Conservation (phyloP, 129 eudicot species). For the Heracleum sosnowskyi region DNA sequence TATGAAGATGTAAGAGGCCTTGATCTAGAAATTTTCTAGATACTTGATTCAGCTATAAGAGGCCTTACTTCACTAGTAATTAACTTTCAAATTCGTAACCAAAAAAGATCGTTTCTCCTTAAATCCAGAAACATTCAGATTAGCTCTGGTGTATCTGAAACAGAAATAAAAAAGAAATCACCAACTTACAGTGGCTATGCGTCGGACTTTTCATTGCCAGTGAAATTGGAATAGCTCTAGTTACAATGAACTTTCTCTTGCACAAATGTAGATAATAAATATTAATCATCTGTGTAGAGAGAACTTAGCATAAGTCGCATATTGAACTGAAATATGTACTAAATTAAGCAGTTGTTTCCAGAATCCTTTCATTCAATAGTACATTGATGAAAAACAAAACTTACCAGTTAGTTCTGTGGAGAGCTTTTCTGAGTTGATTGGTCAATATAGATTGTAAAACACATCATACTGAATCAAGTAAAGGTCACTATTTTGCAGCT, state of each 20-base stretch:
- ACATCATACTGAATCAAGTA: not conserved
- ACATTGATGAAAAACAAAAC: not conserved
- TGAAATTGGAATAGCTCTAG: conserved; percentile 11
- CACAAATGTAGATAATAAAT: not conserved
- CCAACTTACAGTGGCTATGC: conserved; percentile 53
- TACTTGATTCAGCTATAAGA: conserved; percentile 69
- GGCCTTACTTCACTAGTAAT: conserved; percentile 56
- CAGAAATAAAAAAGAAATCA: conserved; percentile 26
- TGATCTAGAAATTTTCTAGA: too few species aligned
- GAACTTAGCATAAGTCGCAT: not conserved
- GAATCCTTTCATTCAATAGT: not conserved
- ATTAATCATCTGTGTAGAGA: not conserved
- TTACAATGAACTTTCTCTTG: not conserved
- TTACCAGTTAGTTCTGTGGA: not conserved
- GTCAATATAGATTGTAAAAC: not conserved
- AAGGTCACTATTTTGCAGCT: too few species aligned
- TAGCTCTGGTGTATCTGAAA: conserved; percentile 23
- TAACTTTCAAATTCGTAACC: conserved; percentile 62
- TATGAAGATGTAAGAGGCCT: too few species aligned
- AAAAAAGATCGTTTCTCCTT: conserved; percentile 46
- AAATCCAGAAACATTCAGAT: conserved; percentile 48
- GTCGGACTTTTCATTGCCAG: conserved; percentile 69
- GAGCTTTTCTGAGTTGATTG: not conserved
- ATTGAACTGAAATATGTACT: not conserved
- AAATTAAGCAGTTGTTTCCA: not conserved